These are phyloP conservation scores for Cryptococcus floricola DNA, from an alignment of 1,284 basidiomycete species.

Conservation along the genomic window DNA sequence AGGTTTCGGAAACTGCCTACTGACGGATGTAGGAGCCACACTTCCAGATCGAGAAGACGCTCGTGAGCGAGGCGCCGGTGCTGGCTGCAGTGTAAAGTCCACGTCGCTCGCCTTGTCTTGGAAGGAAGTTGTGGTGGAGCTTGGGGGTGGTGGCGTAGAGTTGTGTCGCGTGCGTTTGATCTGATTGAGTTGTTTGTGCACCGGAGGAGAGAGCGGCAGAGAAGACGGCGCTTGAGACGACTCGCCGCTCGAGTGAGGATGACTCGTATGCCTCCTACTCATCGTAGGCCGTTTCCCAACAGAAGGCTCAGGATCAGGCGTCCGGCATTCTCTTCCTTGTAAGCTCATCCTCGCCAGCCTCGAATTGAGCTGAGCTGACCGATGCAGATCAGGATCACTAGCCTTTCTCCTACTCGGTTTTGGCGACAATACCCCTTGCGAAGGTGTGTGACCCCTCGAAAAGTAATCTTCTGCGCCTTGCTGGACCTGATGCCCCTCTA, in stretches of 20 bases:
- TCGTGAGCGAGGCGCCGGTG: neutral
- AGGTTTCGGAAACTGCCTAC: neutral
- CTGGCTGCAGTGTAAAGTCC: neutral
- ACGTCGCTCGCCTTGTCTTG: neutral
- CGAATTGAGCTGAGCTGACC: constrained; percentile 13
- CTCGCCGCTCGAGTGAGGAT: neutral
- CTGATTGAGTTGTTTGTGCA: neutral
- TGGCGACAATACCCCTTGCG: neutral
- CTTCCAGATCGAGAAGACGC: neutral
- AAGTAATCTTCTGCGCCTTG: too few relatives aligned
- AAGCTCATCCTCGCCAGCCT: constrained; percentile 12
- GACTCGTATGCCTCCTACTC: neutral
- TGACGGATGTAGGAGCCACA: neutral
- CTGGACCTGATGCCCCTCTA: neutral
- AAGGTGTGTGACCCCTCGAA: neutral
- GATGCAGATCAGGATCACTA: constrained; percentile 4
- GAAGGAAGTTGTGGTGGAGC: neutral
- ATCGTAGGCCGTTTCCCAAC: neutral
- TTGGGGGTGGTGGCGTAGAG: neutral
- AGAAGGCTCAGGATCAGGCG: constrained; percentile 6
- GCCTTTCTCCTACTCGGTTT: neutral
- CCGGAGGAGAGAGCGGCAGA: neutral
- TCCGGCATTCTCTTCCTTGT: constrained; percentile 1
- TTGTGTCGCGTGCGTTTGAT: neutral
- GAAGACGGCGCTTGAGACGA: constrained; percentile 1